A percentile compares a stretch with the other conserved stretches of the same genome.
phyloP scores from a whole-genome alignment of 2,329 filamentous ascomycete genomes.

The Colletotrichum caudatum region DNA sequence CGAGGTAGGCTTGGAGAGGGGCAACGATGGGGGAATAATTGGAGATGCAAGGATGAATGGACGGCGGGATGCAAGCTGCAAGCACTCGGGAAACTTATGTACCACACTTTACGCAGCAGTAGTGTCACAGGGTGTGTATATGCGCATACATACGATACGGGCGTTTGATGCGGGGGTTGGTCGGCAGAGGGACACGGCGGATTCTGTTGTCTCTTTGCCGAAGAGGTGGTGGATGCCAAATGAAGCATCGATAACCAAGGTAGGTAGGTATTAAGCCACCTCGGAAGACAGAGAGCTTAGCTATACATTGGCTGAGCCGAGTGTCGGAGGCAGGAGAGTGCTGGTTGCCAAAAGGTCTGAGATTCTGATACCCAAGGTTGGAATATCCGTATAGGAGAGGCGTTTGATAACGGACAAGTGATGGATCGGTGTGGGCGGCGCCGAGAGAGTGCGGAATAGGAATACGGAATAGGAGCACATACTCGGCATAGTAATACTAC shows the following conservation, averaged over 20 bases:
- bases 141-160: neutral
- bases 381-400: neutral
- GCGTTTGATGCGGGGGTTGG: too few species aligned
- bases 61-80: neutral
- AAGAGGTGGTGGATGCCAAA: neutral
- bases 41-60: constrained; percentile 14
- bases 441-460: constrained; percentile 6
- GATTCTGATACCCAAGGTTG: neutral
- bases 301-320: neutral
- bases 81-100: neutral
- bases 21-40: constrained; percentile 15
- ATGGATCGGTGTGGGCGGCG: neutral
- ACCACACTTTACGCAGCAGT: neutral
- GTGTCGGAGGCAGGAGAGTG: neutral
- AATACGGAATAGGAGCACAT: too few species aligned
- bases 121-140: too few species aligned
- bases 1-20: neutral
- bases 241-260: neutral
- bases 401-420: constrained; percentile 23
- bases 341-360: constrained; percentile 1
- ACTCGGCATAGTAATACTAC: too few species aligned
- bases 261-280: too few species aligned
- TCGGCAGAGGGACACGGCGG: constrained; percentile 5
- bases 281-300: constrained; percentile 14
- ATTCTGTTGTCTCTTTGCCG: constrained; percentile 17